Base-by-base conservation (phyloP, 2,329 filamentous ascomycete species). In the Apiospora arundinis region DNA sequence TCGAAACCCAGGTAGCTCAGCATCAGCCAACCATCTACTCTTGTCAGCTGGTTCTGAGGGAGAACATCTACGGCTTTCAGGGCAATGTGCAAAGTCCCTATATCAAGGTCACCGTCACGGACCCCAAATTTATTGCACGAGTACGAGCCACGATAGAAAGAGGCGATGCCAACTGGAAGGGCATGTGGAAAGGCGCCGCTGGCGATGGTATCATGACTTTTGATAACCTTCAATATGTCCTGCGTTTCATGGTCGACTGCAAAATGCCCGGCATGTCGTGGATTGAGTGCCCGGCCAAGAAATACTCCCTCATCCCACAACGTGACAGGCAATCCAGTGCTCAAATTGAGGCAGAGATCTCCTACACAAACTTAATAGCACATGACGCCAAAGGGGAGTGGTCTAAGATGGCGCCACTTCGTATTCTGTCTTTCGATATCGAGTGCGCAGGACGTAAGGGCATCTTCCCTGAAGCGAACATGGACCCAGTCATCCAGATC, bases 201-300 rank as follows among this genome's bases (percentile, higher is more conserved):
- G 87, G 88, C 6, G 89, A 89, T 25, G 92, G 92, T 25, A 91
- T 98, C 74, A 89, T 95, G 81, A 98, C 96, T 0, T 99, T 95
- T 77, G 96, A 99, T 85, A 98, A 92, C 76, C 95, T 99, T 71
- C 94, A 97, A 85, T 99, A 98, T 79, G 90, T 98, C 37, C 83
- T 98, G 75, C 90, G 96, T 69, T 98, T 99, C 83, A 99, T 99
- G 96, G 95, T 99, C 68, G 96, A 99, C 81, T 97, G 93, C 75
- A 92, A 94, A 89, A 92, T 99, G 63, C 89, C 93, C 71, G 96
- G 96, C 74, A 99, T 99, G 96, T 95, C 95, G 1, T 99, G 96
- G 96, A 94, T 98, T 0, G 94, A 97, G 81, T 93, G 92, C 23
- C 92, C 93, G 28, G 88, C 92, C 3, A 87, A 87, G 42, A 91